These are phyloP conservation scores for Arthroderma sp. DNA, from an alignment of 2,329 filamentous ascomycete genomes.

Conservation along the genomic window DNA sequence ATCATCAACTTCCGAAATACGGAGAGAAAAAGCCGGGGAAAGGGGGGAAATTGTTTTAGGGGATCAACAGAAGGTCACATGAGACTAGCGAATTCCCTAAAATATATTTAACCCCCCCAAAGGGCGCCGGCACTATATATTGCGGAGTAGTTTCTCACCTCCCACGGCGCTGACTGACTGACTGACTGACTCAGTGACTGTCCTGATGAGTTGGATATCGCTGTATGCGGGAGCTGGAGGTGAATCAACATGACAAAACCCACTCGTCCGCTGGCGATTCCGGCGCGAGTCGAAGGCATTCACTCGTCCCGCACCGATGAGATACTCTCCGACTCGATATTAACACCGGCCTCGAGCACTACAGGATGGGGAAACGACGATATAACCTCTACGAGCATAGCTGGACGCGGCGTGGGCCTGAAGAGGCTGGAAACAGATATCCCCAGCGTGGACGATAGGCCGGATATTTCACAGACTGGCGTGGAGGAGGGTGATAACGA, in stretches of 20 bases:
- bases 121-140: neutral
- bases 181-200: neutral
- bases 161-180: neutral
- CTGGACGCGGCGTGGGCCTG: slow-evolving; percentile 12
- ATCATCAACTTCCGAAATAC: neutral
- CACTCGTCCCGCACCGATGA: neutral
- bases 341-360: slow-evolving; percentile 27
- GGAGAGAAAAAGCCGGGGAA: neutral
- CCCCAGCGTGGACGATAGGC: slow-evolving; percentile 10
- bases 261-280: neutral
- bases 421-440: slow-evolving; percentile 29
- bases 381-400: slow-evolving; percentile 2
- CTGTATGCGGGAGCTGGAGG: neutral
- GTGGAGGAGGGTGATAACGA: slow-evolving; percentile 19
- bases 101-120: neutral
- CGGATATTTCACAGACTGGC: slow-evolving; percentile 15
- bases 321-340: slow-evolving; percentile 15
- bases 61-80: neutral
- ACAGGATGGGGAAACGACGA: slow-evolving; percentile 18
- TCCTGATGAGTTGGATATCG: neutral
- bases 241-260: slow-evolving; percentile 3
- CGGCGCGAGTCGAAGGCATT: neutral
- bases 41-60: neutral
- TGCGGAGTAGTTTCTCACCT: neutral
- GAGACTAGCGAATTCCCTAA: neutral